These are phyloP conservation scores for Monsonia emarginata DNA, from an alignment of 441 rosid species.

Conservation along the genomic window DNA sequence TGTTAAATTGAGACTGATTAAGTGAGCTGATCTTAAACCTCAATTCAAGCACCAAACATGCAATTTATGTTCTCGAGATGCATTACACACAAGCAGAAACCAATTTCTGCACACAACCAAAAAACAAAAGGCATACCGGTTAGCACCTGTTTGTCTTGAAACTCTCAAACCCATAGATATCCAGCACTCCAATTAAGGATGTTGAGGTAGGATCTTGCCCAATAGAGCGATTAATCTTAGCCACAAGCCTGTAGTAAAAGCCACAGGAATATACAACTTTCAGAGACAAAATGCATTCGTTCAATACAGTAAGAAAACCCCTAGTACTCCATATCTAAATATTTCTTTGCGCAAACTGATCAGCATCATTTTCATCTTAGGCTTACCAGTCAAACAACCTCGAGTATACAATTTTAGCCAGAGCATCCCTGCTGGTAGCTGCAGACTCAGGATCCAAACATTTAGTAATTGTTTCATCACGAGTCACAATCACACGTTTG, in stretches of 20 bases:
- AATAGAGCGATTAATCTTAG: conserved; percentile 71
- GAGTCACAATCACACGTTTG: conserved; percentile 7
- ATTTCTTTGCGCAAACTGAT: neutral
- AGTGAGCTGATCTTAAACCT: neutral
- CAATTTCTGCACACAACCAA: conserved; percentile 23
- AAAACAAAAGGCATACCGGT: conserved; percentile 79
- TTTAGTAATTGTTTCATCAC: neutral
- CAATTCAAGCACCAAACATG: conserved; percentile 15
- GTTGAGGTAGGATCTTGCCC: conserved; percentile 88
- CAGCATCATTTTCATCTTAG: neutral
- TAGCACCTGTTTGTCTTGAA: conserved; percentile 99
- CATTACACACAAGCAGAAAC: conserved; percentile 24
- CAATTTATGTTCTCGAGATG: conserved; percentile 11
- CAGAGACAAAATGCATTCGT: conserved; percentile 7
- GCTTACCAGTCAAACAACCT: conserved; percentile 7
- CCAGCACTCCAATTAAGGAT: conserved; percentile 77
- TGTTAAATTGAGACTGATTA: neutral
- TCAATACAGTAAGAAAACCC: neutral
- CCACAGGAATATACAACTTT: conserved; percentile 14
- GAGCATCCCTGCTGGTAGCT: neutral
- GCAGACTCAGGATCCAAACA: conserved; percentile 2
- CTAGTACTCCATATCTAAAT: neutral
- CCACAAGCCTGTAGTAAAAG: conserved; percentile 60
- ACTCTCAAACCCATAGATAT: conserved; percentile 79
- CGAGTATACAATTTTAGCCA: conserved; percentile 6